These are phyloP conservation scores for Trypanosoma vivax DNA, from an alignment of 208 protist species.

Conservation along the genomic window DNA sequence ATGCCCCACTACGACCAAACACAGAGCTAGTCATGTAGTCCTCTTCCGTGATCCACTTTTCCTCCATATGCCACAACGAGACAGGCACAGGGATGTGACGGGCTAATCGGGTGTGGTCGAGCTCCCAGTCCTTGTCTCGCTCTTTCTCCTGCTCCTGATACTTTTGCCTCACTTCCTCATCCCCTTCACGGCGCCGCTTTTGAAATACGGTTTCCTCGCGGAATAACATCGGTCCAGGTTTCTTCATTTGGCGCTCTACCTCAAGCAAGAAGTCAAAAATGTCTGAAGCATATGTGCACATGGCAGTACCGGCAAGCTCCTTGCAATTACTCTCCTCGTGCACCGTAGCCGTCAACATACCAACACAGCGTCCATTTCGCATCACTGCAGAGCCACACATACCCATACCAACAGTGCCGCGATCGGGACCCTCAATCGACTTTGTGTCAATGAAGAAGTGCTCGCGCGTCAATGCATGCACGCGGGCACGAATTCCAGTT, in stretches of 20 bases:
- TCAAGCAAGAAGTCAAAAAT: constrained; percentile 88
- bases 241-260: constrained; percentile 89
- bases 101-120: constrained; percentile 69
- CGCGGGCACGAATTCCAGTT: constrained; percentile 71
- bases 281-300: constrained; percentile 81
- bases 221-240: constrained; percentile 30
- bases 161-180: constrained; percentile 13
- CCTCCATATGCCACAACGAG: constrained; percentile 87
- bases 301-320: constrained; percentile 80
- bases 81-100: constrained; percentile 79
- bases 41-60: constrained; percentile 87
- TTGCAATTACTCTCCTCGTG: constrained; percentile 72
- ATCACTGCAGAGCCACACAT: constrained; percentile 88
- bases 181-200: constrained; percentile 41
- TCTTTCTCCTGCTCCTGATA: not conserved
- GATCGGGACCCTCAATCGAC: constrained; percentile 58
- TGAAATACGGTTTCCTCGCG: constrained; percentile 73
- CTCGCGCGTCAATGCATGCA: constrained; percentile 73
- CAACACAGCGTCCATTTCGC: constrained; percentile 85
- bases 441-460: constrained; percentile 88
- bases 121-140: constrained; percentile 58
- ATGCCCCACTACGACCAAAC: constrained; percentile 73
- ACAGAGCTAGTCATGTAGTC: constrained; percentile 75
- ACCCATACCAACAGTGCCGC: constrained; percentile 75
- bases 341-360: constrained; percentile 88